These are phyloP conservation scores for Xylariaceae sp. DNA, from an alignment of 2,329 filamentous ascomycete species.

Conservation along the genomic window DNA sequence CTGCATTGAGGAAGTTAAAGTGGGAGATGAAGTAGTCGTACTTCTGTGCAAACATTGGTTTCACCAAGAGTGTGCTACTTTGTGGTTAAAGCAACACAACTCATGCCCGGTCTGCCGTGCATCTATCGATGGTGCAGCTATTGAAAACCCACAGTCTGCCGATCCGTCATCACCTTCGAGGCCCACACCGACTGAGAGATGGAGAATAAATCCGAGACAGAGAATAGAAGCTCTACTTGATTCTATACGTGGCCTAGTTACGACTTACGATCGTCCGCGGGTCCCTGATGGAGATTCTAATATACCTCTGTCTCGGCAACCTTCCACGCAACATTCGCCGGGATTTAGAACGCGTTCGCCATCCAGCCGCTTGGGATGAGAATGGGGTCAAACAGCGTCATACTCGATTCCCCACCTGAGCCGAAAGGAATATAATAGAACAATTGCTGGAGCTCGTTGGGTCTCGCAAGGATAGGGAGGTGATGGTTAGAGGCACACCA, in stretches of 20 bases:
- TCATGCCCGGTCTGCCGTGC: slow-evolving; percentile 86
- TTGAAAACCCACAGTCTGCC: slow-evolving; percentile 29
- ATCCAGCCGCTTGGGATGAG: too few relatives aligned
- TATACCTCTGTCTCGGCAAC: slow-evolving; percentile 35
- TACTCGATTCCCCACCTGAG: too few relatives aligned
- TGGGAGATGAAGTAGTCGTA: slow-evolving; percentile 75
- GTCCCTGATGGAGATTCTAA: slow-evolving; percentile 34
- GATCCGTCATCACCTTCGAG: slow-evolving; percentile 30
- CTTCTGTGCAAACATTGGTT: slow-evolving; percentile 95
- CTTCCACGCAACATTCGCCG: slow-evolving; percentile 27
- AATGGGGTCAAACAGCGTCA: too few relatives aligned
- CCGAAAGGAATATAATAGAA: too few relatives aligned
- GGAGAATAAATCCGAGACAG: slow-evolving; percentile 33
- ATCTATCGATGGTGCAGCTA: slow-evolving; percentile 53
- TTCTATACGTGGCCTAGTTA: slow-evolving; percentile 29
- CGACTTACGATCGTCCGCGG: slow-evolving; percentile 22
- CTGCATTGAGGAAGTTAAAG: slow-evolving; percentile 84
- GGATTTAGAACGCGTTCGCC: slow-evolving; percentile 40
- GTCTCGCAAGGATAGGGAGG: too few relatives aligned
- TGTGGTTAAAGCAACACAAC: slow-evolving; percentile 90
- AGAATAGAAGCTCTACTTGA: slow-evolving; percentile 34
- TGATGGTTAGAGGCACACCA: too few relatives aligned
- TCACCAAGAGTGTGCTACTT: slow-evolving; percentile 79
- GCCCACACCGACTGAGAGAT: slow-evolving; percentile 28
- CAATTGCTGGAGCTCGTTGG: too few relatives aligned